These are phyloP conservation scores for Suillus paluster DNA, from an alignment of 768 basidiomycete genomes.

Conservation along the genomic window DNA sequence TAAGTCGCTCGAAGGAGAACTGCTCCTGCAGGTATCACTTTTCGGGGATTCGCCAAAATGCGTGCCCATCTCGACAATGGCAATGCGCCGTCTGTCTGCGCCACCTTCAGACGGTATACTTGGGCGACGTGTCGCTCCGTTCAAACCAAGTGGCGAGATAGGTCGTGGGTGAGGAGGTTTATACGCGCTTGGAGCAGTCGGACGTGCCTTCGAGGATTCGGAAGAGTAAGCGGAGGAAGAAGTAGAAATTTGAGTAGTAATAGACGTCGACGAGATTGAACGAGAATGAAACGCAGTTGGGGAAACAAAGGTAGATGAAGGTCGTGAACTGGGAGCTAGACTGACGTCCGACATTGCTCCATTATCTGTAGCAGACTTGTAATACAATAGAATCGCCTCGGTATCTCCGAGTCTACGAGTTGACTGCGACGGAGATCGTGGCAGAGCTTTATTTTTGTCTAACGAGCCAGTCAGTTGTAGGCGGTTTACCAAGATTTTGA, in stretches of 20 bases:
- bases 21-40: constrained; percentile 28
- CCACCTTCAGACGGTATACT: constrained; percentile 62
- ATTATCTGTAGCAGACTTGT: constrained; percentile 57
- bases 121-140: constrained; percentile 45
- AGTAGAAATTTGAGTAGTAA: constrained; percentile 37
- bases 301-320: constrained; percentile 8
- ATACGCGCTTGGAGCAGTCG: constrained; percentile 25
- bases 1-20: constrained; percentile 34
- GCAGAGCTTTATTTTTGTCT: background rate
- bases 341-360: constrained; percentile 17
- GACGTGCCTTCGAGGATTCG: constrained; percentile 34
- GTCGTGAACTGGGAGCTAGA: constrained; percentile 29
- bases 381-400: constrained; percentile 54
- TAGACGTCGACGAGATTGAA: constrained; percentile 14
- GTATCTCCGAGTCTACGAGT: constrained; percentile 36
- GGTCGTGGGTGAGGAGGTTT: constrained; percentile 20
- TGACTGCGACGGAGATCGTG: background rate
- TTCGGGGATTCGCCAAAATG: constrained; percentile 6
- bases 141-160: constrained; percentile 32
- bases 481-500: background rate
- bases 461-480: background rate
- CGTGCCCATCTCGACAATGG: constrained; percentile 66
- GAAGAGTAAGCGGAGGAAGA: constrained; percentile 59
- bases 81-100: constrained; percentile 66
- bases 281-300: constrained; percentile 11